Conservation (phyloP, 768 basidiomycete genomes). For the Phanerodontia chrysosporium region DNA sequence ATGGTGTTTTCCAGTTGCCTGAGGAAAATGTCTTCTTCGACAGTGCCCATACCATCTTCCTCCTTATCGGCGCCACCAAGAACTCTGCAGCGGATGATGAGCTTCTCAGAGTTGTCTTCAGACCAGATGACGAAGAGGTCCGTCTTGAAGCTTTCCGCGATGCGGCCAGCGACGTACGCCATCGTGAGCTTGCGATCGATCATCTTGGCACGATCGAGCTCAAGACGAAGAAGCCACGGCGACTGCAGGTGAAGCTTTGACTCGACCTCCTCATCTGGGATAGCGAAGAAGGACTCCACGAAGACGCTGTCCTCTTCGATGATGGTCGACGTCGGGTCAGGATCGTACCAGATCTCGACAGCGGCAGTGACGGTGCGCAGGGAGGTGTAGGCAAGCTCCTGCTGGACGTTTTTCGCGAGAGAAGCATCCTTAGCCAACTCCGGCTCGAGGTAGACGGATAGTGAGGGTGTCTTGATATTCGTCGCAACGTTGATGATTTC, state of each 20-base stretch:
- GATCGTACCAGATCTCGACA: slow-evolving; percentile 98
- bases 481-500: slow-evolving; percentile 99
- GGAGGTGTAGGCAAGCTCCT: slow-evolving; percentile 91
- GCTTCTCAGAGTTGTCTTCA: slow-evolving; percentile 97
- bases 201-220: slow-evolving; percentile 96
- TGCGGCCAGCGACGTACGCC: slow-evolving; percentile 89
- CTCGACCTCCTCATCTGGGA: slow-evolving; percentile 95
- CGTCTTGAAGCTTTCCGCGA: slow-evolving; percentile 91
- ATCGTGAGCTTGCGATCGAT: slow-evolving; percentile 95
- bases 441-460: slow-evolving; percentile 84
- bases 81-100: slow-evolving; percentile 95
- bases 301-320: slow-evolving; percentile 96
- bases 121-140: slow-evolving; percentile 98
- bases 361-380: slow-evolving; percentile 91
- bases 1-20: slow-evolving; percentile 95
- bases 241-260: slow-evolving; percentile 88
- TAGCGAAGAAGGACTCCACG: slow-evolving; percentile 98
- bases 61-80: slow-evolving; percentile 81
- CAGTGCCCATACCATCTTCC: slow-evolving; percentile 66
- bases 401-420: slow-evolving; percentile 83
- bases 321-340: slow-evolving; percentile 84
- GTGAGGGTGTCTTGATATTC: slow-evolving; percentile 96
- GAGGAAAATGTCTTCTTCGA: slow-evolving; percentile 95
- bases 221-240: slow-evolving; percentile 95
- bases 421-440: slow-evolving; percentile 57